phyloP scores from a whole-genome alignment of 148 eudicot genomes.

The Camellia sinensis region DNA sequence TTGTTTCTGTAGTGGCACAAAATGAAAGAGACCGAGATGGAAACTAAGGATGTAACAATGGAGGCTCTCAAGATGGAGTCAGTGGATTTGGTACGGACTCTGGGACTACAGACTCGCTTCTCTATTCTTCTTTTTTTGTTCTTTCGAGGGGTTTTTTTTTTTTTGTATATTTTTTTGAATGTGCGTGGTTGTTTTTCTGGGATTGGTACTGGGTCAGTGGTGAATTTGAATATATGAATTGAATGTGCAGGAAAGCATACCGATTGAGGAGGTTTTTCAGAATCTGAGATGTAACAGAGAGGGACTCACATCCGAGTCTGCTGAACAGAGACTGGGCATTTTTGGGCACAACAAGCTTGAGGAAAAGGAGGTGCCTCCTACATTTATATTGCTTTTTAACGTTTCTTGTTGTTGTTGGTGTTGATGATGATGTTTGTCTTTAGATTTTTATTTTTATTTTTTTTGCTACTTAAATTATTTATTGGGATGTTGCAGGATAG shows the following conservation, averaged over 20 bases:
- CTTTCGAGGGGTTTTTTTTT: not conserved
- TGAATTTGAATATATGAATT: slow-evolving; percentile 1
- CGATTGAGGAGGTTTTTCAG: slow-evolving; percentile 79
- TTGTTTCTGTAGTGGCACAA: not conserved
- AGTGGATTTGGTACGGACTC: slow-evolving; percentile 72
- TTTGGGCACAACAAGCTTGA: slow-evolving; percentile 93
- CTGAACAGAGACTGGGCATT: slow-evolving; percentile 62
- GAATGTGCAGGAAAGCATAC: slow-evolving; percentile 69
- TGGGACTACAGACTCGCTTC: too few species aligned
- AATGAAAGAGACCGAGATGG: slow-evolving; percentile 37
- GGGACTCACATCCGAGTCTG: slow-evolving; percentile 63
- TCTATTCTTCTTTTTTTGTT: too few species aligned
- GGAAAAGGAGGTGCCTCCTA: slow-evolving; percentile 62
- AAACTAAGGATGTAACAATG: slow-evolving; percentile 51
- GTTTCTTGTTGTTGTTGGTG: not conserved
- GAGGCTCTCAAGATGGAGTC: slow-evolving; percentile 79
- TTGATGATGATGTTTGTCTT: not conserved
- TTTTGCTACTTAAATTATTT: not conserved
- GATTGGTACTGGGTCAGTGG: too few species aligned
- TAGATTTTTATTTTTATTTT: not conserved
- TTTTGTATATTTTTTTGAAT: too few species aligned
- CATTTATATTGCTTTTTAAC: not conserved
- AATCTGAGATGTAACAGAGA: slow-evolving; percentile 75
- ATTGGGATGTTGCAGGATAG: slow-evolving; percentile 34
- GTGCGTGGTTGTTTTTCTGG: too few species aligned